phyloP scores from a whole-genome alignment of 352 stramenopile species.

The Globisporangium apiculatum region DNA sequence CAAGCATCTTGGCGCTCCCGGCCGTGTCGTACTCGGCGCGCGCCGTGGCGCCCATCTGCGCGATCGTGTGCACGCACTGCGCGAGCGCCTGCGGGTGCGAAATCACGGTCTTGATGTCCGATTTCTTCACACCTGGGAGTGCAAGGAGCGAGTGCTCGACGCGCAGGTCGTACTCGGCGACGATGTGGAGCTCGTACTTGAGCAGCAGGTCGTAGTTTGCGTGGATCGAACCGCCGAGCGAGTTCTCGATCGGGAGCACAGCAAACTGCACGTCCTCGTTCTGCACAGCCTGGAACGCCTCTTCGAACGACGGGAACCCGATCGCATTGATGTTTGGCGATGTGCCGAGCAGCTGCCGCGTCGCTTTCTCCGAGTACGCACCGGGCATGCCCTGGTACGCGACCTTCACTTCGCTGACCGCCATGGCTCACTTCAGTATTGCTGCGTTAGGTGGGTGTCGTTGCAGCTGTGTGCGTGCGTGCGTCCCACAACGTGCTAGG shows the following conservation, averaged over 20 bases:
- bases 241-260: constrained; percentile 94
- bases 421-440: not conserved
- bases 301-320: constrained; percentile 45
- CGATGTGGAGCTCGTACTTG: constrained; percentile 58
- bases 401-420: constrained; percentile 72
- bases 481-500: no score
- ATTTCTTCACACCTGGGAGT: constrained; percentile 78
- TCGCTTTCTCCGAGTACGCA: constrained; percentile 96
- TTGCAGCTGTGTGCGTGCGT: not conserved
- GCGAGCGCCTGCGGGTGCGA: constrained; percentile 95
- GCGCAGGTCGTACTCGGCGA: constrained; percentile 53
- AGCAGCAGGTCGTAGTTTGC: constrained; percentile 91
- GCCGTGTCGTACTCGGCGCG: constrained; percentile 95
- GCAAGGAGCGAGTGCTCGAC: constrained; percentile 93
- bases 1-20: constrained; percentile 96
- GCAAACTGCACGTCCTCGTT: constrained; percentile 89
- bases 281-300: constrained; percentile 47
- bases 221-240: constrained; percentile 92
- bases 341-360: constrained; percentile 85
- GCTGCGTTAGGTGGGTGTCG: not conserved
- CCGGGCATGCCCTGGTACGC: constrained; percentile 95
- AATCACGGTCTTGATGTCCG: constrained; percentile 94
- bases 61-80: constrained; percentile 95
- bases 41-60: constrained; percentile 66
- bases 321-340: constrained; percentile 59